Evolutionary conservation across 2,329 filamentous ascomycete genomes (phyloP), one percentile per base, ranked within the genome.

Genomic region (Fusarium sarcochroum): DNA sequence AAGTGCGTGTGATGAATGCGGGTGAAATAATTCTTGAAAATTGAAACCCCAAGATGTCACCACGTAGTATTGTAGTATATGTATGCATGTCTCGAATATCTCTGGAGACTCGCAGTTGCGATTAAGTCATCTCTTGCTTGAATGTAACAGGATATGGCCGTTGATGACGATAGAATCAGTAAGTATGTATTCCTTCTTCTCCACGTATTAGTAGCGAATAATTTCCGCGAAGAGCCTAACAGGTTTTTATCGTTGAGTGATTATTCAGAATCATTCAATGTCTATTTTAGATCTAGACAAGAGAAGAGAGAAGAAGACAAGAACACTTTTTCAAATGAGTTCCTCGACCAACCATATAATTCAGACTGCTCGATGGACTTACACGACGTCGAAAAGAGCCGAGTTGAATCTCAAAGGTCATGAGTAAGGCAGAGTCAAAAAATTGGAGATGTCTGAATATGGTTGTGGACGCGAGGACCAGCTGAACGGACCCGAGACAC

Each of bases 361-460:
- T 41, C 30, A 35, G 32, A n/a, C 32, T 41, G n/a, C n/a, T 23
- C 45, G 23, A 21, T 34, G 40, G 45, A 64, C 50, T 61, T 66
- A 48, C 37, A 61, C 42, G 23, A 61, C 34, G 55, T 38, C 17
- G 41, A 66, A 32, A 45, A 55, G 21, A 18, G 21, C 52, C 38
- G 18, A 57, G 41, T 54, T 65, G 40, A 64, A 48, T 42, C 21
- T 58, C 34, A 60, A 59, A 61, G 32, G 30, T 51, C 54, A 35
- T 44, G 51, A 68, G 61, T 66, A 69, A 68, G 62, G 47, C 23
- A 53, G 62, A 65, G 60, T 40, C 8, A 35, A 48, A 65, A 57
- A 52, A 69, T 50, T 69, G 54, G 54, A 44, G 65, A 55, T 60
- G 41, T 60, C 56, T 66, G 63, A 61, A 66, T 55, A 55, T 48